Evolutionary conservation across 306 rosid genomes (phyloP), one percentile per base, ranked within the genome.

Genomic region (Begonia peltatifolia): DNA sequence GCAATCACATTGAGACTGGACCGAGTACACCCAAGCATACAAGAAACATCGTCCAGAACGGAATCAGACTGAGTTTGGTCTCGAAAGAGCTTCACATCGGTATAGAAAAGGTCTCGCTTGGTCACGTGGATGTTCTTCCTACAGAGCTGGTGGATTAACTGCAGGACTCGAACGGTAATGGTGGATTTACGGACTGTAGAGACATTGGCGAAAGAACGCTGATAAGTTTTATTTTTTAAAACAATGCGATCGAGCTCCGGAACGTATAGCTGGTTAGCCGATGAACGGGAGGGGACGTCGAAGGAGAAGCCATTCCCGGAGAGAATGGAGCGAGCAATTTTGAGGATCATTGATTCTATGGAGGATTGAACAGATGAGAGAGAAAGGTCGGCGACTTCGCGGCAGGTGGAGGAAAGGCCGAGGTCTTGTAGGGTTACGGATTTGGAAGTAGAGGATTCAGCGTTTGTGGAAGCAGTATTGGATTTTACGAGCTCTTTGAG

Each of bases 101-200:
- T 88, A 63, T 88, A 88, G 70, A 84, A 88, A 38, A 88, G 75
- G 68, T 84, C 97, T 59, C 97, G 80, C 89, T 88, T 88, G 22
- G 97, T 88, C 57, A 88, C 95, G 15, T 88, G 97, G 52, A 88
- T 88, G 52, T 56, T 75, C 61, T 84, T 88, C 38, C 64, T 54
- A 71, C 89, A 84, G 49, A 88, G 85, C 71, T 88, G 87, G 61
- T 82, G 95, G 15, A 88, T 75, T n/a, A 88, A 89, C 59, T 84
- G 79, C n/a, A 88, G 36, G 10, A 88, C 74, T 12, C 95, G 83
- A 0, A 93, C 58, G 11, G 93, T 84, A 42, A 88, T 64, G 55
- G 95, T 59, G 53, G 87, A 17, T 41, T 88, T 88, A 9, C 93
- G 80, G 2, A 88, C 97, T 6, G 93, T 79, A 53, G 95, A 82